Conservation (phyloP, 768 basidiomycete genomes). For the Tremella mesenterica region DNA sequence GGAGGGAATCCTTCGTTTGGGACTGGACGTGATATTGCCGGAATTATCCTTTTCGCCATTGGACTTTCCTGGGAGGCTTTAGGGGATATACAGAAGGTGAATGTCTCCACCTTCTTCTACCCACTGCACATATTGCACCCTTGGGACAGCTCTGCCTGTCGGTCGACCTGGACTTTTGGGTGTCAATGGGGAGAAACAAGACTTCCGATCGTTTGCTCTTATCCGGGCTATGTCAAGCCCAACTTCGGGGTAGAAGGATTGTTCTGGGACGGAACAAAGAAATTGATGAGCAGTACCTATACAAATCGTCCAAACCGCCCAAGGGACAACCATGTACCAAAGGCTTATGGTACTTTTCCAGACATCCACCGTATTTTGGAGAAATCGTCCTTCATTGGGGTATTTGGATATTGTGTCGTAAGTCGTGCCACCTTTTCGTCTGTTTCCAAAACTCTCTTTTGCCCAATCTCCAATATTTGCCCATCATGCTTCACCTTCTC, state of each 20-base stretch:
- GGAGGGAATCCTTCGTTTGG: slow-evolving; percentile 57
- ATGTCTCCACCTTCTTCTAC: too few species aligned
- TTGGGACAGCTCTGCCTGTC: too few species aligned
- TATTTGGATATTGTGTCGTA: slow-evolving; percentile 28
- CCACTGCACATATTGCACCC: too few species aligned
- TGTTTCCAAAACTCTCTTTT: neutral
- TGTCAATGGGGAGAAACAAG: too few species aligned
- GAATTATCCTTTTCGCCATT: slow-evolving; percentile 55
- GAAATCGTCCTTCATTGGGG: slow-evolving; percentile 50
- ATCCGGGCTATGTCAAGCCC: too few species aligned
- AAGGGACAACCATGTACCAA: slow-evolving; percentile 50
- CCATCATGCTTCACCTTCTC: too few species aligned
- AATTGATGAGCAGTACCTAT: slow-evolving; percentile 45
- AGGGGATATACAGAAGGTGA: slow-evolving; percentile 54
- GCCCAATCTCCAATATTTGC: too few species aligned
- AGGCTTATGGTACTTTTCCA: slow-evolving; percentile 44
- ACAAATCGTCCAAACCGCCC: slow-evolving; percentile 51
- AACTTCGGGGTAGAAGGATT: too few species aligned
- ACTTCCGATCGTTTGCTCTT: too few species aligned
- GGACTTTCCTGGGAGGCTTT: slow-evolving; percentile 55
- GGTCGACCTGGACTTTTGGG: too few species aligned
- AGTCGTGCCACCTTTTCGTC: slow-evolving; percentile 1
- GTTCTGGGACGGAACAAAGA: neutral
- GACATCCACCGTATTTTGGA: slow-evolving; percentile 65
- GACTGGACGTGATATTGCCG: slow-evolving; percentile 55